Percentiles rank a stretch among this genome's conserved stretches.
Conservation (phyloP, 2,329 filamentous ascomycete species). For the Amauroascus verrucosus region DNA sequence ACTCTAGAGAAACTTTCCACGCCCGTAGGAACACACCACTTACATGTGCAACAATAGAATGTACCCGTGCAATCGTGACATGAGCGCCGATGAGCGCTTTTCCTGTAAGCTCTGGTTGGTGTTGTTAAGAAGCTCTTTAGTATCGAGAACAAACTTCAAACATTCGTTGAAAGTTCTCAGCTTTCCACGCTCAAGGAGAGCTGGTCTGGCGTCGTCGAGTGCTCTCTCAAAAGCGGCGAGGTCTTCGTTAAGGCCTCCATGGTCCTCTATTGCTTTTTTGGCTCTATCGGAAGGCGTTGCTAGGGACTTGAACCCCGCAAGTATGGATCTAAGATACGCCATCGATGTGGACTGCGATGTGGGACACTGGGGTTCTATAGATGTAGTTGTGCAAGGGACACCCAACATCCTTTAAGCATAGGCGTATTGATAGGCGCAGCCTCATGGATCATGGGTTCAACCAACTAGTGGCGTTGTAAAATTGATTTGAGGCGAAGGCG, state of each 20-base stretch:
- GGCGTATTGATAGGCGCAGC: neutral
- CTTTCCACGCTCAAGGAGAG: neutral
- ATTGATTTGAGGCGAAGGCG: neutral
- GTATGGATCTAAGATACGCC: neutral
- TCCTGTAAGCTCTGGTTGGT: neutral
- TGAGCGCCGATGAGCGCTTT: neutral
- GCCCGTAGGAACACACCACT: neutral
- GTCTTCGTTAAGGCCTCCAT: neutral
- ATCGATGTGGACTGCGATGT: neutral
- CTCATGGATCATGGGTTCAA: neutral
- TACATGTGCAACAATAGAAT: conserved; percentile 3
- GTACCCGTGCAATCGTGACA: neutral
- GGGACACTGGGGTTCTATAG: neutral
- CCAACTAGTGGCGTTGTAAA: neutral
- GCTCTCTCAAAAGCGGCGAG: conserved; percentile 1
- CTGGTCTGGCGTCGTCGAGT: neutral
- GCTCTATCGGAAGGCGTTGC: neutral
- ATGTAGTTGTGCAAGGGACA: neutral
- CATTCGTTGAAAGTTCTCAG: conserved; percentile 1
- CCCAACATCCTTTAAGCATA: neutral
- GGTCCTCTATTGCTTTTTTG: neutral
- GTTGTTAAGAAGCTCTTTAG: neutral
- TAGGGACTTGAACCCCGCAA: neutral
- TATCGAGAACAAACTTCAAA: neutral
- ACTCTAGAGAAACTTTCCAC: neutral